A percentile compares a stretch with the other conserved stretches of the same genome.
These are phyloP conservation scores for Blastobotrys persicus DNA, from an alignment of 1,139 yeast species.

Conservation along the genomic window DNA sequence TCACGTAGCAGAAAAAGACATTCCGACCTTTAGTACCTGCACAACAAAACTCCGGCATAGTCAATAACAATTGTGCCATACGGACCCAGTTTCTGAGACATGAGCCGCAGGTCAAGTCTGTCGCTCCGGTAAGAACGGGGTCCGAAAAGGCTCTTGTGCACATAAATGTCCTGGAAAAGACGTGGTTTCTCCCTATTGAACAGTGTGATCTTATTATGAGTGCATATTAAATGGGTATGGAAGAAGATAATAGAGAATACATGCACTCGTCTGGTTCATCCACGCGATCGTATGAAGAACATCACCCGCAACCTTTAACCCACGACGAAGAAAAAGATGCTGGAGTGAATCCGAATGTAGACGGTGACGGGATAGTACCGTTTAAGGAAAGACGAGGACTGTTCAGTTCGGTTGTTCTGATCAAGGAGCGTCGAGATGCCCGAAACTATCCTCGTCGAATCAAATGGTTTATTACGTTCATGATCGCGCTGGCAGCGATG, in stretches of 20 bases:
- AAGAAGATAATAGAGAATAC: background rate
- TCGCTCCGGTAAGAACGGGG: background rate
- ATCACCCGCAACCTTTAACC: constrained; percentile 1
- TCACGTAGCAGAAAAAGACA: no score
- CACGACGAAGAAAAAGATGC: background rate
- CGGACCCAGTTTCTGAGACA: no score
- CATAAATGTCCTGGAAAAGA: background rate
- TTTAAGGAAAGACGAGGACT: constrained; percentile 30
- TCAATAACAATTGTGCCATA: no score
- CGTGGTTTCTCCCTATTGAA: no score
- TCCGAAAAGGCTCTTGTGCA: background rate
- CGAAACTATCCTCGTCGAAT: constrained; percentile 52
- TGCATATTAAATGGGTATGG: background rate
- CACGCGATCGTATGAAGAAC: background rate
- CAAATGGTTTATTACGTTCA: constrained; percentile 56
- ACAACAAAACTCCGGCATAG: no score
- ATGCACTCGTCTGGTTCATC: background rate
- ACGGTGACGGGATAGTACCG: background rate
- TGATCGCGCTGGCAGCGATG: constrained; percentile 71
- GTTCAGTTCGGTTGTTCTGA: constrained; percentile 42
- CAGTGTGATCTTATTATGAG: background rate
- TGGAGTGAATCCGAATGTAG: background rate
- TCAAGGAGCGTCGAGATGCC: constrained; percentile 76
- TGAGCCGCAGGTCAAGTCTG: background rate
- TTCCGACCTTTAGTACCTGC: no score